Percentiles rank a stretch among this genome's conserved stretches.
Evolutionary conservation across 257 asterid genomes (phyloP).

Genomic region (Eucommia ulmoides): DNA sequence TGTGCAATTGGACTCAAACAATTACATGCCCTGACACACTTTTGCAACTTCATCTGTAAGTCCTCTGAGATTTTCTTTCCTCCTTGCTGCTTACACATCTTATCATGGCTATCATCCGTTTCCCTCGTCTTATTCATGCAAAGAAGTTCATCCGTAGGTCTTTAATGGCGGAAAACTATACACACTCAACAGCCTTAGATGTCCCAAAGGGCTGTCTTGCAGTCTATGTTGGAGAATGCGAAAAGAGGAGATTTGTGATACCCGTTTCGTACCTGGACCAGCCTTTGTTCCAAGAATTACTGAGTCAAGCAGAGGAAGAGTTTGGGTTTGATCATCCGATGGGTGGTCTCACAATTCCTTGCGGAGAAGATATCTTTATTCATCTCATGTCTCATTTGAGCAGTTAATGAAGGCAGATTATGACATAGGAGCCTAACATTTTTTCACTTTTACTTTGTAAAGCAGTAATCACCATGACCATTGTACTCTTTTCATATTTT

Average conservation of each 20-base stretch:
- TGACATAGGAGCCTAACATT: neutral
- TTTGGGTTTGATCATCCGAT: slow-evolving; percentile 23
- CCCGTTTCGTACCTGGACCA: slow-evolving; percentile 18
- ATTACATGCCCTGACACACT: too few species aligned
- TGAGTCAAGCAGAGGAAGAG: slow-evolving; percentile 22
- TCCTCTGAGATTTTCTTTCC: too few species aligned
- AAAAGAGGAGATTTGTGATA: slow-evolving; percentile 19
- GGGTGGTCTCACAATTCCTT: slow-evolving; percentile 28
- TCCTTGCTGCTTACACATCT: too few species aligned
- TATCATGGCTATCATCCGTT: neutral
- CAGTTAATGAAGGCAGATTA: too few species aligned
- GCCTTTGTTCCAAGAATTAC: slow-evolving; percentile 21
- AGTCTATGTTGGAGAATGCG: slow-evolving; percentile 23
- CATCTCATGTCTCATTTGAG: slow-evolving; percentile 6
- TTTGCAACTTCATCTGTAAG: too few species aligned
- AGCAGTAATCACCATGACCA: too few species aligned
- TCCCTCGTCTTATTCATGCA: neutral
- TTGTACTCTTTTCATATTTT: too few species aligned
- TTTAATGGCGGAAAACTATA: neutral
- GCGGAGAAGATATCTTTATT: slow-evolving; percentile 14
- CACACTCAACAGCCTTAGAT: neutral
- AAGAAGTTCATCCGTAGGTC: neutral
- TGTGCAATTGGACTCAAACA: too few species aligned
- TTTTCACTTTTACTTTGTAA: too few species aligned
- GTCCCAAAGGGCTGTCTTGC: slow-evolving; percentile 24